Evolutionary conservation across 2,329 filamentous ascomycete species (phyloP), one percentile per base, ranked within the genome.

Genomic region (Sordariomycetes sp.): DNA sequence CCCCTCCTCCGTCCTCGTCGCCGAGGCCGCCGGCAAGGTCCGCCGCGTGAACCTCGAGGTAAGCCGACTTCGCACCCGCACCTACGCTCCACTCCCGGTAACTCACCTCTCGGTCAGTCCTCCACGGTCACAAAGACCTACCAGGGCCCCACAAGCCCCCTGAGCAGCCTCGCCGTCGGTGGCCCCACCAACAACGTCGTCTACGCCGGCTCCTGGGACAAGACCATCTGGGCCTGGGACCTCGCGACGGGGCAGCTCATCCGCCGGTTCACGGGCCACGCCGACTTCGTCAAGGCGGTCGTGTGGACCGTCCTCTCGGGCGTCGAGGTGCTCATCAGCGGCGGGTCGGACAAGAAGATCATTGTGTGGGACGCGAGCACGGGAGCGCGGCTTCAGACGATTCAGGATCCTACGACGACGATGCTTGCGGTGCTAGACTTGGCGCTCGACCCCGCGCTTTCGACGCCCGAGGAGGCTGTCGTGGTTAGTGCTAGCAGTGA

Each of bases 121-220:
- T 32, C n/a, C 45, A n/a, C 45, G n/a, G 32, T 62, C 24, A 58
- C 60, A 13, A 61, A 60, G 51, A 59, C 77, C 3, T 95, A 87
- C 66, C 80, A 81, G 65, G 90, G 90, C 2, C 89, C 91, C 20
- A 80, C 79, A 52, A 86, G 89, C 3, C 94, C 94, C 1, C 76
- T 96, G 10, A 92, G 89, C 10, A 88, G 86, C 62, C 71, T 95
- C 32, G 82, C 87, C 17, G 75, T 89, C 39, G 84, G 81, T 52
- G 79, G 82, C 15, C 68, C 74, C 3, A 72, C 72, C 28, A 76
- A 75, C 59, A 70, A 69, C 55, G 86, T 78, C 1, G 67, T 96
- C 12, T 96, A 90, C 69, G 90, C 90, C 25, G 92, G 91, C 36
- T 94, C 86, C 59, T 99, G 94, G 94, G 92, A 99, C 72, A 96